phyloP scores from a whole-genome alignment of 2,329 filamentous ascomycete genomes.

The Pseudogymnoascus pannorum region DNA sequence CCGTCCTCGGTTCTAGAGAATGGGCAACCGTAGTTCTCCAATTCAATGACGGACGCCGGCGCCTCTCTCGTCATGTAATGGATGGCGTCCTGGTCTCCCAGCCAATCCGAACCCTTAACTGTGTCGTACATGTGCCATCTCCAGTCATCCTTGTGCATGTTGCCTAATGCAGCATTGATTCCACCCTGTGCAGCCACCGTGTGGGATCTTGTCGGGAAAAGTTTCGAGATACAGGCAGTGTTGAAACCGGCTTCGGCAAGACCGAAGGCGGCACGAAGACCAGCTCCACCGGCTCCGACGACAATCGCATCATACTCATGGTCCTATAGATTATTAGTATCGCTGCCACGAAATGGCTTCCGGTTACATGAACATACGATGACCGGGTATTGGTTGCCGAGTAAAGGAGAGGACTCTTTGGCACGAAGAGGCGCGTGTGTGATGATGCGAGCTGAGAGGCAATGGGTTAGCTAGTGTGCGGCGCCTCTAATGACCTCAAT shows the following conservation, averaged over 20 bases:
- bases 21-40: slow-evolving; percentile 95
- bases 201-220: slow-evolving; percentile 79
- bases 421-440: slow-evolving; percentile 79
- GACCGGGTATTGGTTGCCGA: slow-evolving; percentile 87
- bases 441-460: slow-evolving; percentile 66
- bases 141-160: slow-evolving; percentile 99
- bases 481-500: slow-evolving; percentile 7
- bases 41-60: slow-evolving; percentile 82
- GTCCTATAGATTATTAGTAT: slow-evolving; percentile 48
- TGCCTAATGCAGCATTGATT: slow-evolving; percentile 82
- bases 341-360: slow-evolving; percentile 9
- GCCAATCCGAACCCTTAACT: slow-evolving; percentile 95
- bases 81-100: slow-evolving; percentile 94
- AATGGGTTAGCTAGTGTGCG: slow-evolving; percentile 15
- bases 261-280: slow-evolving; percentile 76
- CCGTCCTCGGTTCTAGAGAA: slow-evolving; percentile 96
- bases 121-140: slow-evolving; percentile 99
- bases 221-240: slow-evolving; percentile 80
- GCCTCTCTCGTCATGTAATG: slow-evolving; percentile 98
- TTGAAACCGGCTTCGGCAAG: slow-evolving; percentile 85
- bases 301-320: slow-evolving; percentile 99
- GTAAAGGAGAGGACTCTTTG: slow-evolving; percentile 82
- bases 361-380: slow-evolving; percentile 49
- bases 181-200: slow-evolving; percentile 77
- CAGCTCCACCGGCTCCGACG: slow-evolving; percentile 75